Percentiles rank a stretch among this genome's conserved stretches.
Evolutionary conservation across 306 rosid genomes (phyloP).

Genomic region (Spatholobus suberectus): DNA sequence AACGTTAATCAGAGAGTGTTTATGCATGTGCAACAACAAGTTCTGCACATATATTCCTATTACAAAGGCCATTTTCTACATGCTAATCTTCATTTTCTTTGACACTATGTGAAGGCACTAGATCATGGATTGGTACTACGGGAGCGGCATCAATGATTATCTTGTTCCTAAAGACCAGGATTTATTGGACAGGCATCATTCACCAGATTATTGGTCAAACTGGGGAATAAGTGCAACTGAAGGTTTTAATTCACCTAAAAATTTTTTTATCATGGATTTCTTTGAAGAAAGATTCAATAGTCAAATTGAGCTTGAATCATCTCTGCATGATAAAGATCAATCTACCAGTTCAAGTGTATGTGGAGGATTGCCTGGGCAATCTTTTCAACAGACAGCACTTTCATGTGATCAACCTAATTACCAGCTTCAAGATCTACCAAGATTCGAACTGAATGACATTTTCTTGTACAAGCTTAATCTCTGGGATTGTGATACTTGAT

Average conservation of each 20-base stretch:
- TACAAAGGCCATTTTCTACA: neutral
- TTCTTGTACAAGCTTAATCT: conserved; percentile 76
- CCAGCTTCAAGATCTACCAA: conserved; percentile 60
- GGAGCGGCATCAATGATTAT: conserved; percentile 52
- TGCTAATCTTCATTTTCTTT: conserved; percentile 15
- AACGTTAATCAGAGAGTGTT: neutral
- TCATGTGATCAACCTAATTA: conserved; percentile 43
- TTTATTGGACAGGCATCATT: conserved; percentile 63
- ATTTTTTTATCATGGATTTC: conserved; percentile 47
- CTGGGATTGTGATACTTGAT: conserved; percentile 66
- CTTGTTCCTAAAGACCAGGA: conserved; percentile 58
- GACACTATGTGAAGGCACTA: conserved; percentile 40
- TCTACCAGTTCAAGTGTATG: conserved; percentile 62
- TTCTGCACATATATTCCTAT: neutral
- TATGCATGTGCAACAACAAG: neutral
- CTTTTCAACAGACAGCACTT: conserved; percentile 46
- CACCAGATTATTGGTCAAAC: conserved; percentile 67
- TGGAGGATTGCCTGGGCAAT: conserved; percentile 58
- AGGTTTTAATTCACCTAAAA: conserved; percentile 48
- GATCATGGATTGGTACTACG: conserved; percentile 68
- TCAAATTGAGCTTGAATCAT: conserved; percentile 55
- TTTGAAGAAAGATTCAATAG: conserved; percentile 45
- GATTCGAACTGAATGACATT: conserved; percentile 61
- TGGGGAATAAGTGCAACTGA: conserved; percentile 64
- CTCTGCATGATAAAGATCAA: conserved; percentile 55